Base-by-base conservation (phyloP, 768 basidiomycete genomes). In the Pulveroboletus sp. region DNA sequence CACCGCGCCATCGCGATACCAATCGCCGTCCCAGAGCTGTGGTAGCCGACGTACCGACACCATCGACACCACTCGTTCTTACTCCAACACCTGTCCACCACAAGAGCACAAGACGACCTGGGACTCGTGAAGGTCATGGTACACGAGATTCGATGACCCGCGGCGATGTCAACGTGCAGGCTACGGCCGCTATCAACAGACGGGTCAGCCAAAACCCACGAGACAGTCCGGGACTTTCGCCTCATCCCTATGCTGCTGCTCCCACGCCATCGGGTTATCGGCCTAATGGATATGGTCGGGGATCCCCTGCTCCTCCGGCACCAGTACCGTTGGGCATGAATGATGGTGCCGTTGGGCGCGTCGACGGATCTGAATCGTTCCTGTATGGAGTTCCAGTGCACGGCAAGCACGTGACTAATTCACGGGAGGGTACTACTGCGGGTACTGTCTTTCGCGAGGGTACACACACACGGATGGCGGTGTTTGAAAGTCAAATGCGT, bases 161-260 rank as follows among this genome's bases (percentile, higher is more conserved):
- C 17, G 76, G 75, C 41, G 71, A 78, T 45, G 55, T 56, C 43
- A 86, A 83, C 56, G 82, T 80, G 9, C 86, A 87, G 61, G 79
- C 83, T 7, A 67, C 86, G n/a, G 74, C 80, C 14, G 80, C 88
- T 13, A 73, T 76, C 8, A 82, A 81, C 59, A 78, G 86, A 45
- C 80, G 88, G 35, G 76, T 76, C 4, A 88, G 87, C 60, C 84
- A 86, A 61, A 80, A 78, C 45, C 78, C 78, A 47, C 72, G 77
- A 47, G 77, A 78, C 30, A 59, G 62, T 15, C 72, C 64, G 28
- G 75, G 74, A 9, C 73, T 84, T 36, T 69, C 76, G 17, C 71
- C 82, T 28, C 88, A 90, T 62, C 88, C 88, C 30, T 90, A 89
- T 49, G 88, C 86, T 8, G 73, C 78, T 32, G 79, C 82, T 7